Percentiles rank a stretch among this genome's conserved stretches.
These are phyloP conservation scores for Aquilaria malaccensis DNA, from an alignment of 345 rosid species.

Conservation along the genomic window DNA sequence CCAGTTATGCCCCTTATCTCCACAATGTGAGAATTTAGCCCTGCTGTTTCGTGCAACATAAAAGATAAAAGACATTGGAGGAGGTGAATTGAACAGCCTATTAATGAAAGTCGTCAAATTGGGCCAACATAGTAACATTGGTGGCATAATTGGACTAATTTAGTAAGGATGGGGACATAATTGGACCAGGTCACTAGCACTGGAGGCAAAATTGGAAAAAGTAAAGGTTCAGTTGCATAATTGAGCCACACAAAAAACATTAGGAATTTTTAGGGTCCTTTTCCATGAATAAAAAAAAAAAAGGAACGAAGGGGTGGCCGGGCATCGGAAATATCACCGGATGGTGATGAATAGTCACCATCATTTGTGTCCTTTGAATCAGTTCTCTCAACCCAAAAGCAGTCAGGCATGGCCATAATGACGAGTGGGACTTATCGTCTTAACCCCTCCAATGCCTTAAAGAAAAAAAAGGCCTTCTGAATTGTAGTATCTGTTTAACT, in stretches of 20 bases:
- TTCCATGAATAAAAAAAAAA: neutral
- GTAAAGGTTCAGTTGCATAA: constrained; percentile 14
- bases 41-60: too few relatives aligned
- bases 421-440: constrained; percentile 72
- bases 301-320: neutral
- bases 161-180: too few relatives aligned
- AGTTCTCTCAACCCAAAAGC: constrained; percentile 41
- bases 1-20: too few relatives aligned
- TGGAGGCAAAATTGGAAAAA: neutral
- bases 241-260: constrained; percentile 13
- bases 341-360: constrained; percentile 57
- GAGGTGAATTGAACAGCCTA: too few relatives aligned
- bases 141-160: too few relatives aligned
- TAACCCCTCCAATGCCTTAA: constrained; percentile 17
- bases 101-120: too few relatives aligned
- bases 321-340: constrained; percentile 36
- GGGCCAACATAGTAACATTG: too few relatives aligned
- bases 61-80: too few relatives aligned
- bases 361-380: constrained; percentile 60
- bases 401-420: constrained; percentile 61
- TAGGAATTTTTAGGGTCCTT: neutral
- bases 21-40: too few relatives aligned
- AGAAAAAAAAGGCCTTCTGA: constrained; percentile 14
- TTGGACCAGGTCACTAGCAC: too few relatives aligned
- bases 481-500: neutral